Conservation (phyloP, 352 stramenopile genomes). For the Pythium monospermum region DNA sequence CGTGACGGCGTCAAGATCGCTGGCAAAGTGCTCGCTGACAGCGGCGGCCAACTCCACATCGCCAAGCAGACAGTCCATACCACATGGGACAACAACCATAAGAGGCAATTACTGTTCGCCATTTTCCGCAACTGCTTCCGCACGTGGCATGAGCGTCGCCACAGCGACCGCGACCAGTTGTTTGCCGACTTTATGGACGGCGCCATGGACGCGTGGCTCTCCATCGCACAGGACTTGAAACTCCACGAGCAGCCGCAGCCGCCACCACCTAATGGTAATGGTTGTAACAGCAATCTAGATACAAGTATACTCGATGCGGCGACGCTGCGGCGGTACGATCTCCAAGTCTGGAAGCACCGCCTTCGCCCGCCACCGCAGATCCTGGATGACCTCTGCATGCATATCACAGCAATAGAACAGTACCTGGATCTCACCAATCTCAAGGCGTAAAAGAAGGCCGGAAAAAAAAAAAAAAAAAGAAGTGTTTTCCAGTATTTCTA, state of each 20-base stretch:
- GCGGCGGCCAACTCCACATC: constrained; percentile 24
- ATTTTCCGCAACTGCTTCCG: constrained; percentile 48
- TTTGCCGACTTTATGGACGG: constrained; percentile 59
- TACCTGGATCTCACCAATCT: constrained; percentile 54
- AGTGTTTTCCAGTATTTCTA: background rate
- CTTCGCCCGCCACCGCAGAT: constrained; percentile 37
- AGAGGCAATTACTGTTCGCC: constrained; percentile 33
- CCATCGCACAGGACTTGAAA: constrained; percentile 45
- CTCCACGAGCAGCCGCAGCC: constrained; percentile 21
- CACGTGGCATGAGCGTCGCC: constrained; percentile 22
- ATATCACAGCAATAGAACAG: constrained; percentile 54
- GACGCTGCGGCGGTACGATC: constrained; percentile 48
- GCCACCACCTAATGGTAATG: no score
- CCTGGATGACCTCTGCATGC: constrained; percentile 60
- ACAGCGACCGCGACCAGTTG: constrained; percentile 23
- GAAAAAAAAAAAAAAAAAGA: no score
- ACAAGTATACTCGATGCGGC: constrained; percentile 13
- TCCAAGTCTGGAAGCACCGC: constrained; percentile 63
- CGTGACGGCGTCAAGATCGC: constrained; percentile 40
- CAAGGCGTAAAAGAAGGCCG: constrained; percentile 37
- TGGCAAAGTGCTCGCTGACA: constrained; percentile 30
- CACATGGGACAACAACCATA: constrained; percentile 41
- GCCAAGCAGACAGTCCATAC: constrained; percentile 25
- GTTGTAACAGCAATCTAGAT: background rate
- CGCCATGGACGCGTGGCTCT: constrained; percentile 55